These are phyloP conservation scores for Brasilioporus rufonigricans DNA, from an alignment of 768 basidiomycete species.

Conservation along the genomic window DNA sequence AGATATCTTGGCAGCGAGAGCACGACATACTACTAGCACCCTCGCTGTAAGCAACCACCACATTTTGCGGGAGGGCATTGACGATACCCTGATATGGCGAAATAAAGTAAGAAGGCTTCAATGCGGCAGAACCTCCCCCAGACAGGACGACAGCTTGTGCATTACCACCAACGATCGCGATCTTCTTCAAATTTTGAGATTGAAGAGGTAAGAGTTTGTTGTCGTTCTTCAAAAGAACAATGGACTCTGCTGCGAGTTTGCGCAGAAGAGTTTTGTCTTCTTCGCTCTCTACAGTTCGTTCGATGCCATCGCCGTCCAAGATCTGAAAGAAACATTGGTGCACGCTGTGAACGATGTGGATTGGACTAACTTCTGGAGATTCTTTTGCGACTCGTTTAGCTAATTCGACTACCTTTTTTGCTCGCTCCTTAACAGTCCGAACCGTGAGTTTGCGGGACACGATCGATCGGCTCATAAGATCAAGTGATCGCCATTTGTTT, in stretches of 20 bases:
- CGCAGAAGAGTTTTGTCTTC: slow-evolving; percentile 65
- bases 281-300: slow-evolving; percentile 59
- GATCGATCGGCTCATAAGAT: slow-evolving; percentile 61
- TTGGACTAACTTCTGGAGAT: slow-evolving; percentile 56
- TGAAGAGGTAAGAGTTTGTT: slow-evolving; percentile 34
- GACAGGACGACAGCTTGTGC: slow-evolving; percentile 64
- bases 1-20: not conserved
- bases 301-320: slow-evolving; percentile 67
- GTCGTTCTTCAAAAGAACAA: slow-evolving; percentile 77
- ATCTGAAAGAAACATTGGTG: slow-evolving; percentile 38
- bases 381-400: slow-evolving; percentile 67
- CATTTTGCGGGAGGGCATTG: slow-evolving; percentile 47
- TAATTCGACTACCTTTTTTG: slow-evolving; percentile 60
- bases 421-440: slow-evolving; percentile 66
- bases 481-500: slow-evolving; percentile 74
- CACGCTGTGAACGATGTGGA: not conserved
- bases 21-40: slow-evolving; percentile 58
- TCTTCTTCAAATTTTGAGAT: slow-evolving; percentile 53
- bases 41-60: slow-evolving; percentile 63
- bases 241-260: slow-evolving; percentile 62
- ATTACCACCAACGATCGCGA: slow-evolving; percentile 72
- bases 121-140: slow-evolving; percentile 69
- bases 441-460: slow-evolving; percentile 59
- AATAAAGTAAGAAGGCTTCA: slow-evolving; percentile 74
- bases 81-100: slow-evolving; percentile 77